A percentile compares a stretch with the other conserved stretches of the same genome.
phyloP scores from a whole-genome alignment of 2,329 filamentous ascomycete species.

The Fusarium verrucosum region DNA sequence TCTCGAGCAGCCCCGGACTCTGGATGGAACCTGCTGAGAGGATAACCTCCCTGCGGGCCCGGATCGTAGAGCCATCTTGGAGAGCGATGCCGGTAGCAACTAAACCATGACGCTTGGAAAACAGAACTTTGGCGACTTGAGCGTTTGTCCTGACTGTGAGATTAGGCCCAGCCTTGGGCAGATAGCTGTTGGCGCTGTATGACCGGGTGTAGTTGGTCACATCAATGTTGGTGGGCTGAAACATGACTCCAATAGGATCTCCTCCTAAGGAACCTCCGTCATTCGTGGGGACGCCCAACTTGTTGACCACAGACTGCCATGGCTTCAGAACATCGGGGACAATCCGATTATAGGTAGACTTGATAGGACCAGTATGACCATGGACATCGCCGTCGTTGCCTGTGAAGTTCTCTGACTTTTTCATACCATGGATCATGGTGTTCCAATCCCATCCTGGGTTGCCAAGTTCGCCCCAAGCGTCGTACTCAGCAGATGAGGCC shows the following conservation, averaged over 20 bases:
- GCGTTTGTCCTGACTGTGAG: conserved; percentile 37
- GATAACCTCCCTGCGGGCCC: not conserved
- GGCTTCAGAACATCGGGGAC: conserved; percentile 53
- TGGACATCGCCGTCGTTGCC: conserved; percentile 26
- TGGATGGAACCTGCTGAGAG: conserved; percentile 8
- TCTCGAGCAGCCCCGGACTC: not conserved
- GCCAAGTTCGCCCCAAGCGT: conserved; percentile 51
- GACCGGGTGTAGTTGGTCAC: conserved; percentile 55
- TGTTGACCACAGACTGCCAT: conserved; percentile 53
- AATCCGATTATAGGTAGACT: conserved; percentile 50
- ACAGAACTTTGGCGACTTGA: not conserved
- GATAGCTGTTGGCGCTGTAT: conserved; percentile 56
- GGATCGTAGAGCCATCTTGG: not conserved
- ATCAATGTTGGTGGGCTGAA: conserved; percentile 57
- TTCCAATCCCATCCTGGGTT: conserved; percentile 51
- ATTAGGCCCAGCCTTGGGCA: conserved; percentile 52
- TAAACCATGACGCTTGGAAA: not conserved
- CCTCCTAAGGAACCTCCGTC: conserved; percentile 55
- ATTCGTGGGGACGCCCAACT: conserved; percentile 22
- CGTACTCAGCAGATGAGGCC: conserved; percentile 49
- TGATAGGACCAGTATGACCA: conserved; percentile 39
- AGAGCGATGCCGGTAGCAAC: not conserved
- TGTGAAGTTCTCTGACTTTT: conserved; percentile 37
- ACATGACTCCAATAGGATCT: conserved; percentile 55
- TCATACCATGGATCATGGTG: conserved; percentile 48